phyloP scores from a whole-genome alignment of 1,284 basidiomycete genomes.

The Heliocybe sulcata region DNA sequence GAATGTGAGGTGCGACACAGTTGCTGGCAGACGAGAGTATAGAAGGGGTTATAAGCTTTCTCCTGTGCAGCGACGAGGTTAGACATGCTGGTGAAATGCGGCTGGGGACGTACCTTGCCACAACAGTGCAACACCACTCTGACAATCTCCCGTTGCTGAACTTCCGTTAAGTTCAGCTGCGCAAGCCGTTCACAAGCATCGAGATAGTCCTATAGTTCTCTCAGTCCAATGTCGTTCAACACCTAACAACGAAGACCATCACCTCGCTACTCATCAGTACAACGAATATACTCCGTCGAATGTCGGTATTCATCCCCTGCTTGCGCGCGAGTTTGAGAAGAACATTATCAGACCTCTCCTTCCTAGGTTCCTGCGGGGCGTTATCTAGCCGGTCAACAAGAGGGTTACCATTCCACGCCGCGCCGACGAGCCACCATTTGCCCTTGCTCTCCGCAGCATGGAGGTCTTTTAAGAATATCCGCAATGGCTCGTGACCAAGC shows the following conservation, averaged over 20 bases:
- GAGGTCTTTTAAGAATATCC: conserved; percentile 81
- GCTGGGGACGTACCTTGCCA: conserved; percentile 62
- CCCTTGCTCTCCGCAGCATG: conserved; percentile 82
- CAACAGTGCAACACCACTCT: conserved; percentile 92
- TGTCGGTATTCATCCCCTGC: conserved; percentile 99
- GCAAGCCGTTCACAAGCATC: conserved; percentile 87
- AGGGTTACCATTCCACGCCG: conserved; percentile 93
- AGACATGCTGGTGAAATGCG: not conserved
- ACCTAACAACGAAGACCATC: conserved; percentile 17
- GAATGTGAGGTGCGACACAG: conserved; percentile 71
- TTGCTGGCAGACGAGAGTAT: conserved; percentile 79
- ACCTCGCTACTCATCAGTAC: conserved; percentile 93
- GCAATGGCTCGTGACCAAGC: conserved; percentile 75
- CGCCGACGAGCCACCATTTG: conserved; percentile 99
- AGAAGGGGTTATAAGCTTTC: conserved; percentile 92
- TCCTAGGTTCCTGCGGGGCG: conserved; percentile 13
- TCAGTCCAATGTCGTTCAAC: not conserved
- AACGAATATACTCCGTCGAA: conserved; percentile 86
- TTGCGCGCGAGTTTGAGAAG: conserved; percentile 78
- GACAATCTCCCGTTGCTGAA: conserved; percentile 92
- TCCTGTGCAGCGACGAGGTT: conserved; percentile 45
- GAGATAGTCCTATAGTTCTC: conserved; percentile 69
- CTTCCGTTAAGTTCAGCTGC: conserved; percentile 78
- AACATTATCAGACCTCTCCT: conserved; percentile 35
- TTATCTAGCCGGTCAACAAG: conserved; percentile 58